Conservation (phyloP, 2,329 filamentous ascomycete genomes). For the Dichotomopilus funicola region DNA sequence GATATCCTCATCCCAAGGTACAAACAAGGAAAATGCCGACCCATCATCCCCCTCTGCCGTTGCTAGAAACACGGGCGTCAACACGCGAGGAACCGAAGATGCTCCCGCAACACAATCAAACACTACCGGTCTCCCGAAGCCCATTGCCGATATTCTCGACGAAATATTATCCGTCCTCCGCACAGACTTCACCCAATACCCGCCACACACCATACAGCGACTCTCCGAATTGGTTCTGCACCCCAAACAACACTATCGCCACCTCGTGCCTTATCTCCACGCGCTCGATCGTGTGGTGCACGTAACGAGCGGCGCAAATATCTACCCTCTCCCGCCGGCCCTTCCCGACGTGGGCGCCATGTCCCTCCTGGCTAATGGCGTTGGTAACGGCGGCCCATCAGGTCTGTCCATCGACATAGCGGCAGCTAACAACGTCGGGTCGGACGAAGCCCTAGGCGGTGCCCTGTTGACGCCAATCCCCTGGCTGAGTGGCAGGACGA, state of each 20-base stretch:
- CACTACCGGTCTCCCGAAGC: conserved; percentile 51
- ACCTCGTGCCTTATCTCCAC: conserved; percentile 77
- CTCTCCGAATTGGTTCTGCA: conserved; percentile 77
- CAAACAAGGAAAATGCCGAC: conserved; percentile 63
- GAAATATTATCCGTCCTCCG: conserved; percentile 57
- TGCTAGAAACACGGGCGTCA: conserved; percentile 29
- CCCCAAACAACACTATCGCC: conserved; percentile 73
- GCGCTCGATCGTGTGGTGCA: conserved; percentile 86
- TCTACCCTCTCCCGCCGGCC: conserved; percentile 74
- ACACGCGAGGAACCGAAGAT: conserved; percentile 29
- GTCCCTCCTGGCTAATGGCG: conserved; percentile 54
- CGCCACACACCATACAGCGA: conserved; percentile 89
- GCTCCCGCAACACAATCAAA: not conserved
- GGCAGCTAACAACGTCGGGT: conserved; percentile 52
- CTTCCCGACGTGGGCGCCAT: conserved; percentile 52
- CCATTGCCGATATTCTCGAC: conserved; percentile 55
- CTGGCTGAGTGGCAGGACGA: conserved; percentile 57
- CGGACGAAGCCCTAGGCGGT: conserved; percentile 83
- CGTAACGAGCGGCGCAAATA: conserved; percentile 73
- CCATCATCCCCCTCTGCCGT: conserved; percentile 34
- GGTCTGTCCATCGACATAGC: conserved; percentile 29
- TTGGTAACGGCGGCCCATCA: conserved; percentile 35
- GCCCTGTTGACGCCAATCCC: conserved; percentile 90
- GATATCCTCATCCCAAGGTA: conserved; percentile 44
- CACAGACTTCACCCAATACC: conserved; percentile 62